Evolutionary conservation across 169 alveolate species (phyloP), one percentile per base, ranked within the genome.

Genomic region (Plasmodium ovale): DNA sequence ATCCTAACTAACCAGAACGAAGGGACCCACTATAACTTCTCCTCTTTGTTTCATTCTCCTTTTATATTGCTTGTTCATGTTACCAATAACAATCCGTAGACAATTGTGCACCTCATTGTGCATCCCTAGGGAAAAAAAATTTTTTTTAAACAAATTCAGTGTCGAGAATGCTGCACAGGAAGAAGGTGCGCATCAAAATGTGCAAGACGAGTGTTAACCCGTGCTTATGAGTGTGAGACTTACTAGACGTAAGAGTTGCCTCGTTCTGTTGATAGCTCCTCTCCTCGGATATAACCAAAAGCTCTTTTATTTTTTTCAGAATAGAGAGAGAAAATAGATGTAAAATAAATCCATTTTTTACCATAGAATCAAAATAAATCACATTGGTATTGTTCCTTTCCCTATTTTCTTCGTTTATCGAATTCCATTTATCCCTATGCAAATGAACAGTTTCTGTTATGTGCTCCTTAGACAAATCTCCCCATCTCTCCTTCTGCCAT

Each of bases 11-110:
- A 74, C 90, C 70, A 82, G 42, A 19, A 82, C 90, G 37, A 82
- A 82, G 1, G 90, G 90, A 9, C 90, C 90, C 31, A 82, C 85
- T 0, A 82, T 25, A 16, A 82, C 69, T 31, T 82, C 90, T 27
- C 44, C 21, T n/a, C 31, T 49, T 3, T 82, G 71, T 59, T 31
- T 37, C 35, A 82, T 47, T 2, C 27, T 16, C n/a, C 47, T 82
- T 53, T 42, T 7, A 12, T 29, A 16, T 47, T 69, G 16, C 42
- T 44, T 19, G 37, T 37, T 53, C 72, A 49, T 12, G 37, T 9
- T 29, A 0, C 49, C 54, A 29, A 82, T 42, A 9, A 82, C 3
- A 7, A 12, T 19, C 47, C 47, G 19, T 44, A 82, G 42, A 29
- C 59, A 58, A 31, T 39, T 82, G 23, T 65, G 25, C 29, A 65